Evolutionary conservation across 495 filamentous ascomycete species (phyloP), one percentile per base, ranked within the genome.

Genomic region (Niebla homalea): DNA sequence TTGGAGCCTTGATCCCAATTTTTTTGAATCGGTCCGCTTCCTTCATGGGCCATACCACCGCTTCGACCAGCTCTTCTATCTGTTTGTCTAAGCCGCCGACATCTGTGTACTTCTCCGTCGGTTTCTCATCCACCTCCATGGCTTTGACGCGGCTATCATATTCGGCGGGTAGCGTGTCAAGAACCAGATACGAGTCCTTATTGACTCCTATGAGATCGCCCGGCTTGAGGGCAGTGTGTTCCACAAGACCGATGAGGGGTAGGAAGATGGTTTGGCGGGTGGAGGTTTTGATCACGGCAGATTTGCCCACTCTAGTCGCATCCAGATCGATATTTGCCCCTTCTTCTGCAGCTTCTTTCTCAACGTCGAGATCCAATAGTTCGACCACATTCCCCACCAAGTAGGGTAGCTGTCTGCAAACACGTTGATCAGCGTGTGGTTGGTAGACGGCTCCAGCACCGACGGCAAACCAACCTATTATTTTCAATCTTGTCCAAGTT

Each of bases 51-150:
- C 87, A 94, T 43, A 99, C 92, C 23, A 99, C 90, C 50, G 92
- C 92, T 67, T 99, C 92, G n/a, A 99, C 87, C 37, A 99, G 81
- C 70, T 99, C 92, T 64, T 94, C 93, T 63, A 99, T 99, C 73
- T 99, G 92, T 70, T 99, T 99, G 68, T 94, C 88, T 60, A 99
- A 70, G 32, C 92, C 92, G 65, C 92, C 92, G 19, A 99, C 93
- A 73, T 99, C 92, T 54, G 79, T 87, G 72, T 99, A 99, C 73
- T 97, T 95, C 71, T 99, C 92, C 35, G 88, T 95, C 18, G 92
- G 92, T 76, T 99, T 99, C 77, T 99, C 92, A 60, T 99, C 92
- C 36, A 99, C 92, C 74, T 99, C 92, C 92, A 99, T 99, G 26
- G 92, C 92, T 74, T 99, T 99, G 40, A 99, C 92, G 65, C 92